Evolutionary conservation across 768 basidiomycete genomes (phyloP), one percentile per base, ranked within the genome.

Genomic region (Hydnomerulius pinastri): DNA sequence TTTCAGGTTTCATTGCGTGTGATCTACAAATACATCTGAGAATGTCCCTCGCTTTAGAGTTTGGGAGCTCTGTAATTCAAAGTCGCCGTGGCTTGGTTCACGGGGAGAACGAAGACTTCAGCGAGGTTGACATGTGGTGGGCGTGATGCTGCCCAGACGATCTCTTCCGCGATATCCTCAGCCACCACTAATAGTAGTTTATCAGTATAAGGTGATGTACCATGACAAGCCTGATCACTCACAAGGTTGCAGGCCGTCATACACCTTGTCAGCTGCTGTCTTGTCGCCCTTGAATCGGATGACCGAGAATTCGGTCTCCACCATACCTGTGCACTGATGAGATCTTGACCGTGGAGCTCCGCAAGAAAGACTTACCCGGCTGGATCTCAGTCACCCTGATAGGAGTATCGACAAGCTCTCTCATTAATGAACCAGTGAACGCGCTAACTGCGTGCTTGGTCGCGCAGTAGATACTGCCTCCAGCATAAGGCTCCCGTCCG

Each of bases 311-410:
- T 94, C 90, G 9, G 91, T 91, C 70, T 91, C 90, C 25, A 91
- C 89, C 88, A 90, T 86, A 15, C 88, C 85, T 86, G 48, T 18
- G 41, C 17, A 21, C 38, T 47, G 24, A 43, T 48, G 37, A 24
- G 43, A 37, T 40, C n/a, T 47, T 28, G 32, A 7, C 9, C 5
- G 11, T 29, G 21, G 29, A 40, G 33, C 52, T 40, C 20, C 25
- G n/a, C n/a, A 59, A 61, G 25, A 15, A 13, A 20, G 15, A 58
- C 73, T 17, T 60, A 86, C 92, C 94, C 25, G 96, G 97, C 63
- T 92, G 90, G 48, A 99, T 87, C 71, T 98, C 93, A 6, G 92
- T 88, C 6, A 98, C 95, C 46, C 97, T 80, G 61, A 99, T 93
- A 17, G 85, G 85, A 13, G 95, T 97, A 64, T 91, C 85, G 28